Percentiles rank a stretch among this genome's conserved stretches.
These are phyloP conservation scores for Chloris gayana DNA, from an alignment of 176 grass and related monocot species.

Conservation along the genomic window DNA sequence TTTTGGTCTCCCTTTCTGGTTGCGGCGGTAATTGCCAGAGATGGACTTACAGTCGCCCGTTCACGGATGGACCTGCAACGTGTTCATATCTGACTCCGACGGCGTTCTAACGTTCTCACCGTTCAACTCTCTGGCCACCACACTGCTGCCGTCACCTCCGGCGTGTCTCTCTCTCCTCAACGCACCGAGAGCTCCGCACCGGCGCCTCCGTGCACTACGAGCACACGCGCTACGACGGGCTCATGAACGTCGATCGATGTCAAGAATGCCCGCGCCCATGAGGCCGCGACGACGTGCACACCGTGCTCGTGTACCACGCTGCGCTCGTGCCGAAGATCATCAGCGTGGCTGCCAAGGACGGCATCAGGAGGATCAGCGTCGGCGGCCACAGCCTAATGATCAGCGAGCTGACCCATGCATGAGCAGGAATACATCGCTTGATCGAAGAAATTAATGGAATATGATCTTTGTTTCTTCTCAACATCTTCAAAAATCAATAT, in stretches of 20 bases:
- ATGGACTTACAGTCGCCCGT: no score
- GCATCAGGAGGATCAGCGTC: conserved; percentile 56
- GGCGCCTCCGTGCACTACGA: conserved; percentile 46
- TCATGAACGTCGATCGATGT: conserved; percentile 71
- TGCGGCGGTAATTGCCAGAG: no score
- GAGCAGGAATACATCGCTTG: no score
- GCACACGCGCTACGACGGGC: conserved; percentile 54
- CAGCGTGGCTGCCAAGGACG: conserved; percentile 53
- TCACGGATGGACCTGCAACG: no score
- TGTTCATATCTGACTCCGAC: no score
- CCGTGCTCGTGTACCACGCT: conserved; percentile 60
- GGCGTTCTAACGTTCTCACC: no score
- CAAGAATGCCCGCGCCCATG: conserved; percentile 60
- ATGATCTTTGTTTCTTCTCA: no score
- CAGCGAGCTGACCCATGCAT: conserved; percentile 57
- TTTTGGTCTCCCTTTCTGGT: no score
- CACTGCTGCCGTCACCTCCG: background rate
- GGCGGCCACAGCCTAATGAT: conserved; percentile 62
- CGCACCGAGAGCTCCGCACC: background rate
- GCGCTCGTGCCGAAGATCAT: conserved; percentile 37
- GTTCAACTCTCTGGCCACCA: conserved; percentile 50
- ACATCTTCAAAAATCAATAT: no score
- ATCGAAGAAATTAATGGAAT: no score
- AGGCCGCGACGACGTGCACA: conserved; percentile 66
- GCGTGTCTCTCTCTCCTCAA: conserved; percentile 25